Conservation (phyloP, 2,329 filamentous ascomycete species). For the Colletotrichum graminicola region DNA sequence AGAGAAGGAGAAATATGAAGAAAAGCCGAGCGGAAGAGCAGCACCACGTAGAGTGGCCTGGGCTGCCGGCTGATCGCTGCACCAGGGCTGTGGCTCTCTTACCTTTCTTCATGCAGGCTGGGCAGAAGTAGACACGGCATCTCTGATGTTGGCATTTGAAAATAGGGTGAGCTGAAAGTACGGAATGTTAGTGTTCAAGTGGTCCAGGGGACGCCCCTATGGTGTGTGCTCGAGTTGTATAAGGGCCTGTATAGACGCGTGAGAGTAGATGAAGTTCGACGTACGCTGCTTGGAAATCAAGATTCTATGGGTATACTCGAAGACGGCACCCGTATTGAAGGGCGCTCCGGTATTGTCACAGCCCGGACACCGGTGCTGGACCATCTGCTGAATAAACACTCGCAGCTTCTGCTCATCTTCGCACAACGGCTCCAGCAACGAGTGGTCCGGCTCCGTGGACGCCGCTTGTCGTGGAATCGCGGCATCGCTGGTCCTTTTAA, state of each 20-base stretch:
- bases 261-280: not conserved
- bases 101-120: not conserved
- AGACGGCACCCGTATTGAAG: not conserved
- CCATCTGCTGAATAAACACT: not conserved
- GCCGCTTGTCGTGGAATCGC: not conserved
- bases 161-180: not conserved
- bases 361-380: not conserved
- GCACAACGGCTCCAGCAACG: not conserved
- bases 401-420: not conserved
- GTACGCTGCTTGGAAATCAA: not conserved
- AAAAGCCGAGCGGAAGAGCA: slow-evolving; percentile 47
- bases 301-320: not conserved
- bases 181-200: not conserved
- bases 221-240: not conserved
- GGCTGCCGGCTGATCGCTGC: not conserved
- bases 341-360: not conserved
- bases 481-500: not conserved
- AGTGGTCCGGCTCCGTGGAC: not conserved
- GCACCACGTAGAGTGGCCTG: slow-evolving; percentile 45
- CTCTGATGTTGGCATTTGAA: not conserved
- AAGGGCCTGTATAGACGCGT: not conserved
- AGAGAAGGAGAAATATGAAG: slow-evolving; percentile 22
- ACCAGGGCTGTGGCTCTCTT: not conserved
- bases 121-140: not conserved
- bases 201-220: not conserved